These are phyloP conservation scores for Hyaloscypha hepaticicola DNA, from an alignment of 495 filamentous ascomycete species.

Conservation along the genomic window DNA sequence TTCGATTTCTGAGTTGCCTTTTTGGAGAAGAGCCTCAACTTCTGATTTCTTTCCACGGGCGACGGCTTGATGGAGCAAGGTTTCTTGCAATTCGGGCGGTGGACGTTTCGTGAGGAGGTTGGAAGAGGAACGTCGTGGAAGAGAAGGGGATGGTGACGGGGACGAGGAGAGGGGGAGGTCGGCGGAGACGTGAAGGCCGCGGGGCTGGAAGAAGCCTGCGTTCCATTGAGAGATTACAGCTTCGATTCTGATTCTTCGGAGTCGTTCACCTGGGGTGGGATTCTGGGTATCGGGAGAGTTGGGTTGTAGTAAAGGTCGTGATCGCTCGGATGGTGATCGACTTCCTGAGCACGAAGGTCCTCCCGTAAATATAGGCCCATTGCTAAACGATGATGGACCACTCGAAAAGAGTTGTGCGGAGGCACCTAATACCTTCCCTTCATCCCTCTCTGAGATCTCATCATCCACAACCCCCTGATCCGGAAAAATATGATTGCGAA, in stretches of 20 bases:
- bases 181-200: conserved; percentile 8
- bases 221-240: conserved; percentile 15
- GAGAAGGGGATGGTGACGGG: not conserved
- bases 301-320: not conserved
- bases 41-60: conserved; percentile 12
- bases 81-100: not conserved
- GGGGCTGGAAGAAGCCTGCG: conserved; percentile 10
- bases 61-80: conserved; percentile 9
- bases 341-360: not conserved
- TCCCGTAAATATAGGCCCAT: not conserved
- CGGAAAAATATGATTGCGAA: conserved; percentile 14
- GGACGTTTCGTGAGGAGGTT: conserved; percentile 7
- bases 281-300: not conserved
- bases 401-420: not conserved
- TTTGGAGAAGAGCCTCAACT: conserved; percentile 3
- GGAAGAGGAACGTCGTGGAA: not conserved
- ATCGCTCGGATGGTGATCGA: not conserved
- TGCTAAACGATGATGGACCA: not conserved
- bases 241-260: conserved; percentile 10
- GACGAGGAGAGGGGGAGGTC: not conserved
- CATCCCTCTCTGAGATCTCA: not conserved
- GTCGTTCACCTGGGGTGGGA: conserved; percentile 4
- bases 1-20: conserved; percentile 2
- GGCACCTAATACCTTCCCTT: not conserved
- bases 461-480: not conserved